Evolutionary conservation across 2,329 filamentous ascomycete genomes (phyloP), one percentile per base, ranked within the genome.

Genomic region (Talaromyces sp.): DNA sequence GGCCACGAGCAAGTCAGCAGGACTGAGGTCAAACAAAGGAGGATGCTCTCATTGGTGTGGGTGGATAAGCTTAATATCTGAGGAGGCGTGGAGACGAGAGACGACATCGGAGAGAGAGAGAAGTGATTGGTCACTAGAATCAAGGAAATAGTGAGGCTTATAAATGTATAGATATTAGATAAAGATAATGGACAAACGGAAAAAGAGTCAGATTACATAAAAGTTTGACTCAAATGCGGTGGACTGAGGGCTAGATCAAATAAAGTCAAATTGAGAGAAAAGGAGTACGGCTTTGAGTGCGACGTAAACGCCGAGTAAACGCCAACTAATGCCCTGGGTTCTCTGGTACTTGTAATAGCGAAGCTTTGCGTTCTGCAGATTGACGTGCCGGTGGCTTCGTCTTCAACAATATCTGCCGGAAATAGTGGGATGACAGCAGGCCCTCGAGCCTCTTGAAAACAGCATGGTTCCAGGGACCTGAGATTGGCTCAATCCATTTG

Each of bases 401-500:
- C 19, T 77, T 74, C 0, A 86, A n/a, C n/a, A n/a, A n/a, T n/a
- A n/a, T n/a, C n/a, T n/a, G n/a, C n/a, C n/a, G n/a, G n/a, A n/a
- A n/a, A n/a, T n/a, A n/a, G n/a, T n/a, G n/a, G n/a, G n/a, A n/a
- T n/a, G n/a, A n/a, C n/a, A n/a, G n/a, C n/a, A n/a, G n/a, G n/a
- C n/a, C n/a, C n/a, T n/a, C n/a, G n/a, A n/a, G n/a, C n/a, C n/a
- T n/a, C n/a, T n/a, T n/a, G n/a, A n/a, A n/a, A n/a, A n/a, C n/a
- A n/a, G n/a, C n/a, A n/a, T n/a, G n/a, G n/a, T n/a, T n/a, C n/a
- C n/a, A n/a, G n/a, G n/a, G n/a, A n/a, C n/a, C n/a, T n/a, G n/a
- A n/a, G n/a, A n/a, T n/a, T 6, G 6, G 26, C 26, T 27, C 26
- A 3, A 27, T 82, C 63, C 82, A 85, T 17, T 74, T 71, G 83